A percentile compares a stretch with the other conserved stretches of the same genome.
phyloP scores from a whole-genome alignment of 306 rosid genomes.

The Vigna angularis region DNA sequence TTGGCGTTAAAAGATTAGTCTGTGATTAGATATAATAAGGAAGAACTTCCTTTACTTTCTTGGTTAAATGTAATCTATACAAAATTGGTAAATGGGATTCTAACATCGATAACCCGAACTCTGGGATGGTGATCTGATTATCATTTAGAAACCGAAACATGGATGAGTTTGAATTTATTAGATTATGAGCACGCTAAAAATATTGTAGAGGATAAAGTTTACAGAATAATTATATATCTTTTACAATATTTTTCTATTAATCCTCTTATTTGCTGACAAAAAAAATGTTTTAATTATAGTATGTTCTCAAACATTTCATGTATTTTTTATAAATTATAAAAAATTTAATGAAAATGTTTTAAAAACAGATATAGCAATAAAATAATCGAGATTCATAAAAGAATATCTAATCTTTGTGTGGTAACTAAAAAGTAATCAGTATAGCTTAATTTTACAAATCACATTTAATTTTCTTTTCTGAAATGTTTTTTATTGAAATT shows the following conservation, averaged over 20 bases:
- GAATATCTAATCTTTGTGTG: too few species aligned
- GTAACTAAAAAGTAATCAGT: too few species aligned
- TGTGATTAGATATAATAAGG: neutral
- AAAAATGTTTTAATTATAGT: neutral
- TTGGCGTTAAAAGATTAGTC: too few species aligned
- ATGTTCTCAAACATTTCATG: neutral
- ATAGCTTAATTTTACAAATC: too few species aligned
- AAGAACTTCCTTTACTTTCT: neutral
- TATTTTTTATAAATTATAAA: neutral
- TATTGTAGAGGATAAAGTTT: too few species aligned
- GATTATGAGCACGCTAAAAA: constrained; percentile 2
- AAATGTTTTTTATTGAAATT: too few species aligned
- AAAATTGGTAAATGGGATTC: neutral
- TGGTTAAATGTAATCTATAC: neutral
- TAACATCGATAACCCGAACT: neutral
- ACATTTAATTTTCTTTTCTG: too few species aligned
- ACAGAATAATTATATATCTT: neutral
- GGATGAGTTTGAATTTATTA: constrained; percentile 12
- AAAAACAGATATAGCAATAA: too few species aligned
- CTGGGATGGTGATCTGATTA: neutral
- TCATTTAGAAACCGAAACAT: constrained; percentile 21
- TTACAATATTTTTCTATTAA: neutral
- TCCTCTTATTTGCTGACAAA: neutral
- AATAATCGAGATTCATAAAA: too few species aligned
- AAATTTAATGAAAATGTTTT: neutral